Conservation (phyloP, 2,329 filamentous ascomycete species). For the Volutella citrinella region DNA sequence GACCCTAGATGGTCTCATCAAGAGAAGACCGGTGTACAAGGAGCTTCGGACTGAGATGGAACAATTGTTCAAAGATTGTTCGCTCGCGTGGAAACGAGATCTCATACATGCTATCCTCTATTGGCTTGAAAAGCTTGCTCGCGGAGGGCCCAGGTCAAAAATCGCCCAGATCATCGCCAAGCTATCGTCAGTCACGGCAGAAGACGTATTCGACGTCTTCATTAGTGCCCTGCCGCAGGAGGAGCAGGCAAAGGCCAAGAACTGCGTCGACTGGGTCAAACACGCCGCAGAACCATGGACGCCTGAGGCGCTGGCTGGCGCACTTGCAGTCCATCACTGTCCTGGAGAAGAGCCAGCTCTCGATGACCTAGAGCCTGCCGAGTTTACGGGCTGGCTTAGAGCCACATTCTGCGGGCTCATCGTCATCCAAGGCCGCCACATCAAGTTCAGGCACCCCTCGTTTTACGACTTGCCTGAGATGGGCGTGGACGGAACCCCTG, state of each 20-base stretch:
- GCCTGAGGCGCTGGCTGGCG: neutral
- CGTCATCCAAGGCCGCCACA: neutral
- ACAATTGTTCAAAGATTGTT: too few species aligned
- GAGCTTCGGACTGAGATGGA: too few species aligned
- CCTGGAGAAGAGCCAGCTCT: neutral
- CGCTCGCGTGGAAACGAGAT: too few species aligned
- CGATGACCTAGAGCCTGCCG: neutral
- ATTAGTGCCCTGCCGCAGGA: too few species aligned
- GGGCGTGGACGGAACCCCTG: neutral
- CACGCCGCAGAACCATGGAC: constrained; percentile 1
- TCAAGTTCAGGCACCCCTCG: neutral
- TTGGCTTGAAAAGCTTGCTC: neutral
- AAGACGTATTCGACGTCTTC: too few species aligned
- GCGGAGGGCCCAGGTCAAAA: neutral
- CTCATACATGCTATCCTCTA: neutral
- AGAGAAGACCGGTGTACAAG: too few species aligned
- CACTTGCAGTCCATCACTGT: neutral
- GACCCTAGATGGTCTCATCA: too few species aligned
- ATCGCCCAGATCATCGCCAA: neutral
- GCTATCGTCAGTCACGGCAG: too few species aligned
- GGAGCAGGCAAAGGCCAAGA: too few species aligned
- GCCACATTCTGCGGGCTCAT: neutral
- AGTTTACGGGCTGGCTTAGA: neutral
- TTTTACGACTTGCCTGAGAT: neutral
- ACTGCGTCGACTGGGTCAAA: neutral